Percentiles rank a stretch among this genome's conserved stretches.
These are phyloP conservation scores for Cryptococcus hybrid DNA, from an alignment of 1,284 basidiomycete genomes.

Conservation along the genomic window DNA sequence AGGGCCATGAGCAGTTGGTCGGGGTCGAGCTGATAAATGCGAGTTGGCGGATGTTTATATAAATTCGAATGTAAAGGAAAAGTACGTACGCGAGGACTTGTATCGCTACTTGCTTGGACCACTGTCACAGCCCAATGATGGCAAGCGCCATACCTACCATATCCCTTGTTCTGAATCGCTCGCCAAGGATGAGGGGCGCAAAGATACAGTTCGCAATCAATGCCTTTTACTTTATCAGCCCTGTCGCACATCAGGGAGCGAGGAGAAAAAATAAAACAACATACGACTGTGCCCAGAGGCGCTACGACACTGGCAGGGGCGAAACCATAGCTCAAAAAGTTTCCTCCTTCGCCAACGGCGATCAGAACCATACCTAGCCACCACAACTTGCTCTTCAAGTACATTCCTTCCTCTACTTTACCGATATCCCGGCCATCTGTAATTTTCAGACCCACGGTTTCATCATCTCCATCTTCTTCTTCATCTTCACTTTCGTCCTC, in stretches of 20 bases:
- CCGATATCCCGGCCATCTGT: constrained; percentile 39
- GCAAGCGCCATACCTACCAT: constrained; percentile 82
- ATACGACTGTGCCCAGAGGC: constrained; percentile 79
- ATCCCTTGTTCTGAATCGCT: constrained; percentile 61
- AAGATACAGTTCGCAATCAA: constrained; percentile 93
- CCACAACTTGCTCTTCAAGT: constrained; percentile 84
- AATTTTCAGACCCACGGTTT: not conserved
- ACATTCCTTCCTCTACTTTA: constrained; percentile 55
- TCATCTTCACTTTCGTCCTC: not conserved
- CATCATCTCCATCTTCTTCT: constrained; percentile 1
- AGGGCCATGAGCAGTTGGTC: constrained; percentile 69
- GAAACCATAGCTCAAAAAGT: constrained; percentile 85
- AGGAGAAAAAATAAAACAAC: constrained; percentile 34
- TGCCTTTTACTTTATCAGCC: constrained; percentile 45
- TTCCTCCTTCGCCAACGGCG: constrained; percentile 87
- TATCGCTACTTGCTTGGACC: constrained; percentile 75
- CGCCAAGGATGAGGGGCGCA: constrained; percentile 73
- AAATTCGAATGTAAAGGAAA: not conserved
- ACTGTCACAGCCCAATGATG: constrained; percentile 85
- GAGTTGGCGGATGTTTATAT: not conserved
- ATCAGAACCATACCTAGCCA: constrained; percentile 87
- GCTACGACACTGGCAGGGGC: constrained; percentile 94
- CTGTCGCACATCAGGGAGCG: not conserved
- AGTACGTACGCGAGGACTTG: constrained; percentile 59
- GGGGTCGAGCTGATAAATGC: constrained; percentile 55